These are phyloP conservation scores for Noccaea bulbosa DNA, from an alignment of 345 rosid species.

Conservation along the genomic window DNA sequence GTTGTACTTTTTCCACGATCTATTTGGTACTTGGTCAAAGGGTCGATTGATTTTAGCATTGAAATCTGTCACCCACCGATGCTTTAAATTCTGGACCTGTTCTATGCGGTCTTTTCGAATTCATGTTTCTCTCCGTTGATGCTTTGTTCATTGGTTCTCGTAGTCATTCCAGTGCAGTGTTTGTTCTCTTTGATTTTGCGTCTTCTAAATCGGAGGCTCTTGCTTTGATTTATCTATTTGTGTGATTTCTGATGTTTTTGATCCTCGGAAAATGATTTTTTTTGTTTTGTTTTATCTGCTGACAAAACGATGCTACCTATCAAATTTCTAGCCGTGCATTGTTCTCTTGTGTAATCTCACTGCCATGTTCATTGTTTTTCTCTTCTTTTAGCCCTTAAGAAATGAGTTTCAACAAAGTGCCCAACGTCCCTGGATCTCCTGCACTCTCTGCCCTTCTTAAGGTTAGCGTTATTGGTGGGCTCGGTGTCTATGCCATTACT, in stretches of 20 bases:
- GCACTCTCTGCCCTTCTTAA: constrained; percentile 46
- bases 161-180: neutral
- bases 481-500: constrained; percentile 41
- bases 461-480: constrained; percentile 44
- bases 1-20: constrained; percentile 7
- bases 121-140: neutral
- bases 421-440: constrained; percentile 46
- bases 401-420: constrained; percentile 49
- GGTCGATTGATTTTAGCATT: neutral
- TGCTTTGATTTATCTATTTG: neutral
- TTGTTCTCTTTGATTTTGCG: neutral
- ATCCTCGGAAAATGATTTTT: neutral
- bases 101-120: neutral
- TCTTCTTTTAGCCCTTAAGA: neutral
- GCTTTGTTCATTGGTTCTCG: neutral
- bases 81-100: neutral
- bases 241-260: neutral
- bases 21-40: neutral
- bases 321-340: neutral
- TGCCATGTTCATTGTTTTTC: neutral
- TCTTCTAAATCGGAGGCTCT: neutral
- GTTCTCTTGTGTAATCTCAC: neutral
- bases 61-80: constrained; percentile 9
- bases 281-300: neutral
- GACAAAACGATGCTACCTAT: neutral